These are phyloP conservation scores for Stachybotrys chartarum DNA, from an alignment of 2,329 filamentous ascomycete genomes.

Conservation along the genomic window DNA sequence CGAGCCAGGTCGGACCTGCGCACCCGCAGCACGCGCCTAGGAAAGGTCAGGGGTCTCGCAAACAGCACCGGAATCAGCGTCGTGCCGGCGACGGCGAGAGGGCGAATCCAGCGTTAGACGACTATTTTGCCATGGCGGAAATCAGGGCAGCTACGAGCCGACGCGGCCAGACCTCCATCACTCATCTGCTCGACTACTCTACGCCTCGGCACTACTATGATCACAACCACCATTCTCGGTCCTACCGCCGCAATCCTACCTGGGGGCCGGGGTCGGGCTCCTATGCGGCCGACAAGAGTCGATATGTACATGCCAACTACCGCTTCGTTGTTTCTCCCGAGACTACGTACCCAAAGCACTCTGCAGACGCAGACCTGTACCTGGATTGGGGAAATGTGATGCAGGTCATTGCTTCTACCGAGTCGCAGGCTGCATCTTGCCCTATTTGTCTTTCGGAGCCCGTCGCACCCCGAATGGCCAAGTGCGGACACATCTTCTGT, in stretches of 20 bases:
- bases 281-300: conserved; percentile 84
- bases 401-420: conserved; percentile 83
- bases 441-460: conserved; percentile 93
- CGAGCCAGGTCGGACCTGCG: conserved; percentile 26
- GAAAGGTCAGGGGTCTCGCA: conserved; percentile 69
- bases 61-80: conserved; percentile 77
- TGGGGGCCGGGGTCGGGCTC: conserved; percentile 87
- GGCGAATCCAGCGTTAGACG: conserved; percentile 40
- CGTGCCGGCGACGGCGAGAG: conserved; percentile 48
- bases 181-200: conserved; percentile 89
- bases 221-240: conserved; percentile 43
- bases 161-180: conserved; percentile 93
- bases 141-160: conserved; percentile 56
- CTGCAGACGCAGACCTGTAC: conserved; percentile 78
- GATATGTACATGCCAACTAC: conserved; percentile 91
- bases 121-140: conserved; percentile 86
- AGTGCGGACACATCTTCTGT: conserved; percentile 95
- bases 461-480: conserved; percentile 92
- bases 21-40: conserved; percentile 44
- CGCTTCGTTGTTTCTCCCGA: conserved; percentile 87
- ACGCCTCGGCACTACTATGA: conserved; percentile 65
- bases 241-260: conserved; percentile 63
- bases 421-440: conserved; percentile 83
- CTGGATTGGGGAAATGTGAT: conserved; percentile 87
- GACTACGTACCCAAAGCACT: conserved; percentile 72